Conservation (phyloP, 2,329 filamentous ascomycete species). For the Penicillium nordicum region DNA sequence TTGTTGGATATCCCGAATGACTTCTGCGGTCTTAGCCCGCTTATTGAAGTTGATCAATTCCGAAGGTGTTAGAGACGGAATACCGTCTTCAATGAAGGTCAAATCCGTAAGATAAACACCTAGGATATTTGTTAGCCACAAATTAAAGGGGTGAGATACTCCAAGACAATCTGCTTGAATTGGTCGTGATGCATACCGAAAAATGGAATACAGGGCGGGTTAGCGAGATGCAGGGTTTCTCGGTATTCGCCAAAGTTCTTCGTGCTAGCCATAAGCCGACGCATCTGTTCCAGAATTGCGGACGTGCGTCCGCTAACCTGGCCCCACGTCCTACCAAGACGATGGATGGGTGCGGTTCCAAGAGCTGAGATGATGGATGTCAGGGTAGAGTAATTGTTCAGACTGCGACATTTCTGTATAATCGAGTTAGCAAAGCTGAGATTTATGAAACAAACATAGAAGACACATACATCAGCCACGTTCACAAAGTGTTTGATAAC, state of each 20-base stretch:
- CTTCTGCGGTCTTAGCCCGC: constrained; percentile 94
- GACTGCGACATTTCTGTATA: constrained; percentile 76
- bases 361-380: constrained; percentile 97
- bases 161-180: background rate
- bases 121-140: constrained; percentile 39
- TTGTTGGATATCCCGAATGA: constrained; percentile 97
- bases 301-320: constrained; percentile 85
- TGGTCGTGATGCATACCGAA: constrained; percentile 64
- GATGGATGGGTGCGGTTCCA: constrained; percentile 89
- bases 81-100: constrained; percentile 98
- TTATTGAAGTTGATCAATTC: constrained; percentile 98
- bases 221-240: constrained; percentile 85
- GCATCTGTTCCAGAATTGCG: constrained; percentile 80
- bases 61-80: constrained; percentile 92
- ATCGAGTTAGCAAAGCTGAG: constrained; percentile 3
- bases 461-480: constrained; percentile 73
- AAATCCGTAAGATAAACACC: constrained; percentile 95
- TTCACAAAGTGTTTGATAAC: constrained; percentile 98
- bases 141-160: background rate
- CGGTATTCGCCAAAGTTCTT: constrained; percentile 98
- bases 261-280: constrained; percentile 90
- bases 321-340: constrained; percentile 89
- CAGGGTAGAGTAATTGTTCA: constrained; percentile 97
- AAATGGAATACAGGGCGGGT: constrained; percentile 96
- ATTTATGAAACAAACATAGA: background rate